A percentile compares a stretch with the other conserved stretches of the same genome.
phyloP scores from a whole-genome alignment of 129 eudicot genomes.

The Lactuca saligna region DNA sequence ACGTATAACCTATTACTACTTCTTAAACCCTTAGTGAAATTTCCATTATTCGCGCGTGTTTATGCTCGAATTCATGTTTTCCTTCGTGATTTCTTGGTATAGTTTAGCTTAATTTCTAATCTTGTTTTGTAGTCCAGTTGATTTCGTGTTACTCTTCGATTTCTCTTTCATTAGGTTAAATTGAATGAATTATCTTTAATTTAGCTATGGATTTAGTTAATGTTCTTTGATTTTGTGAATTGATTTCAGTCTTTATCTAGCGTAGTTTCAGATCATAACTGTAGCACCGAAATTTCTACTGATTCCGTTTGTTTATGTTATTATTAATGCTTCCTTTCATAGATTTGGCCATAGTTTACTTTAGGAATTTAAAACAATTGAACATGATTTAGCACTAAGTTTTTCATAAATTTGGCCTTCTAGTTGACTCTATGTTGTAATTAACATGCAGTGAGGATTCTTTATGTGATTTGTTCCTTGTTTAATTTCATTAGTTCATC shows the following conservation, averaged over 20 bases:
- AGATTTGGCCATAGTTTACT: not conserved
- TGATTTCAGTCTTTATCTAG: not conserved
- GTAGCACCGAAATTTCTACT: not conserved
- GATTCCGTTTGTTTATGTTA: not conserved
- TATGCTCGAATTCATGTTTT: not conserved
- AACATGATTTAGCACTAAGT: not conserved
- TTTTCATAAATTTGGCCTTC: not conserved
- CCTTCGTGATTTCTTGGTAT: not conserved
- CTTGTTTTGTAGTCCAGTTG: not conserved
- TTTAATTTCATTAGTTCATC: no score
- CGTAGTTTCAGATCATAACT: not conserved
- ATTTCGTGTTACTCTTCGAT: not conserved
- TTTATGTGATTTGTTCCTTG: no score
- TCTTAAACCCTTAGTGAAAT: conserved; percentile 6
- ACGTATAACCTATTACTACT: not conserved
- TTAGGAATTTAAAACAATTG: not conserved
- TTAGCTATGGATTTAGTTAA: not conserved
- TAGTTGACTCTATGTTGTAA: not conserved
- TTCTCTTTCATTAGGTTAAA: not conserved
- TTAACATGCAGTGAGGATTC: no score
- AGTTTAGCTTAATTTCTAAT: not conserved
- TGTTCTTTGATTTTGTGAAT: not conserved
- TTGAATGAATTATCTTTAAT: no score
- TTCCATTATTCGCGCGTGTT: not conserved
- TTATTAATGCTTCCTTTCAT: not conserved